phyloP scores from a whole-genome alignment of 2,329 filamentous ascomycete species.

The Aspergillus sp. region DNA sequence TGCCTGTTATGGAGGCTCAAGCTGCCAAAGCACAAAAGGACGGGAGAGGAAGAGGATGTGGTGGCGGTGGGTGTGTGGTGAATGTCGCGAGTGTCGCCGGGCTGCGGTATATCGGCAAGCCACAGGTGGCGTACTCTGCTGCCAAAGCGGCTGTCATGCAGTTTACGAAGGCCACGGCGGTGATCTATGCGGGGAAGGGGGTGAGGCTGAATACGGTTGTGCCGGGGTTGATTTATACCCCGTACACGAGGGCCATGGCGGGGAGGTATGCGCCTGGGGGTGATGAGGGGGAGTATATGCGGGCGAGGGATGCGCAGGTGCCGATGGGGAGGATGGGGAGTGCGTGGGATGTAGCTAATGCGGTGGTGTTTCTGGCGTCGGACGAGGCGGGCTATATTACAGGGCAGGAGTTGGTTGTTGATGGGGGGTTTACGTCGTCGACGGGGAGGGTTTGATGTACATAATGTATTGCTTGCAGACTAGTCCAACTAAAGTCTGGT shows the following conservation, averaged over 20 bases:
- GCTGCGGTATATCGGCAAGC: constrained; percentile 31
- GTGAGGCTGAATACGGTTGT: constrained; percentile 49
- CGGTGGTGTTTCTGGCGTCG: constrained; percentile 30
- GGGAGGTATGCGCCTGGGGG: constrained; percentile 51
- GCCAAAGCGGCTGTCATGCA: constrained; percentile 54
- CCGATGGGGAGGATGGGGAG: constrained; percentile 35
- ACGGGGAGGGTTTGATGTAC: not conserved
- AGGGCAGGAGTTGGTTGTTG: constrained; percentile 36
- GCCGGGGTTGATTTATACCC: not conserved
- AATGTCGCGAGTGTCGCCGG: constrained; percentile 55
- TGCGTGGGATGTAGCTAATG: constrained; percentile 35
- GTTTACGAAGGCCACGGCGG: constrained; percentile 51
- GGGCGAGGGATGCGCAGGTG: constrained; percentile 22
- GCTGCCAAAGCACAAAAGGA: not conserved
- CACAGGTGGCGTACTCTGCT: constrained; percentile 55
- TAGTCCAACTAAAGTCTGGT: no score
- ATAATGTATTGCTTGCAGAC: not conserved
- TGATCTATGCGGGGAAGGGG: constrained; percentile 40
- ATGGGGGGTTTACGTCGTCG: constrained; percentile 26
- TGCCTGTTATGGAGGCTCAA: constrained; percentile 25
- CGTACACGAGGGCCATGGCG: not conserved
- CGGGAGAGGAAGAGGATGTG: no score
- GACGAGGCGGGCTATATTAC: constrained; percentile 35
- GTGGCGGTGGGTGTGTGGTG: constrained; percentile 42
- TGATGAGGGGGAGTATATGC: constrained; percentile 46